Percentiles rank a stretch among this genome's conserved stretches.
Conservation (phyloP, 73 alveolate species). For the Paramecium caudatum region DNA sequence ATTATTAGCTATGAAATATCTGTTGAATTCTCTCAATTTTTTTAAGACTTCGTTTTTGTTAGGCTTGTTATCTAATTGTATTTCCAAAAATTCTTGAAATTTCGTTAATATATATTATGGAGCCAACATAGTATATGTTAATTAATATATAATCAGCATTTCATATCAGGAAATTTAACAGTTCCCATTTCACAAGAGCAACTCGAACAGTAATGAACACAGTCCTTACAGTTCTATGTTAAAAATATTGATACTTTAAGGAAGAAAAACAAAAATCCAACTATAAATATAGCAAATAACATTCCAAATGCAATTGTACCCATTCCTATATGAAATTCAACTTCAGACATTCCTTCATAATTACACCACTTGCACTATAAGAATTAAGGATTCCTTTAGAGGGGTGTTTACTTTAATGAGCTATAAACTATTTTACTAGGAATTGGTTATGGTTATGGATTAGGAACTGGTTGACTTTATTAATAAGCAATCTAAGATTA, state of each 20-base stretch:
- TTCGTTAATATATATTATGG: constrained; percentile 21
- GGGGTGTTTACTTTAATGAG: too few species aligned
- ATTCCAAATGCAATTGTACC: background rate
- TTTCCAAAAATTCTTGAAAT: constrained; percentile 20
- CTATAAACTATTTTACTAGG: too few species aligned
- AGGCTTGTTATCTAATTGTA: constrained; percentile 1
- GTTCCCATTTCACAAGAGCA: constrained; percentile 27
- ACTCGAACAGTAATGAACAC: constrained; percentile 11
- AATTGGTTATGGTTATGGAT: too few species aligned
- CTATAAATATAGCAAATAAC: background rate
- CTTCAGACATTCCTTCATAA: constrained; percentile 9
- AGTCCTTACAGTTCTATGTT: background rate
- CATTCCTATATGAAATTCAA: background rate
- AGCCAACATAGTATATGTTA: constrained; percentile 18
- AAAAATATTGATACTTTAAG: background rate
- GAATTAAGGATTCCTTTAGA: background rate
- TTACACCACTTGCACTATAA: constrained; percentile 27
- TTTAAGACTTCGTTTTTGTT: constrained; percentile 33
- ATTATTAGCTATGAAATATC: constrained; percentile 23
- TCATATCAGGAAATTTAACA: constrained; percentile 1
- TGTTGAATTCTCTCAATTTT: constrained; percentile 34
- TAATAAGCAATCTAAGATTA: too few species aligned
- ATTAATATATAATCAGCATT: constrained; percentile 14
- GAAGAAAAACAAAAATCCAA: background rate
- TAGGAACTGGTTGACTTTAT: too few species aligned